These are phyloP conservation scores for Schoenoplectus triqueter DNA, from an alignment of 202 grass and related monocot species.

Conservation along the genomic window DNA sequence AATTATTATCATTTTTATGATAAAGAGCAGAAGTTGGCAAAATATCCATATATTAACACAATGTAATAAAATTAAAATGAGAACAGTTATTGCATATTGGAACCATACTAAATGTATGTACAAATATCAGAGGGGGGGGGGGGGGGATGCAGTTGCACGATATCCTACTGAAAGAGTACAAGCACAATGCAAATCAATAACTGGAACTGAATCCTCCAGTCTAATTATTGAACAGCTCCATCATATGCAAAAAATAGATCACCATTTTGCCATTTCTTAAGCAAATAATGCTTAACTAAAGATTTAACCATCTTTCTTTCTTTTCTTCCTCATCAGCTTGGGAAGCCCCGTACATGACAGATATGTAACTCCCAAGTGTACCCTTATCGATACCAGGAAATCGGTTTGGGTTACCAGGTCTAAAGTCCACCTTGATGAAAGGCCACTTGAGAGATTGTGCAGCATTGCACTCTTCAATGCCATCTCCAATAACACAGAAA, in stretches of 20 bases:
- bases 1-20: background rate
- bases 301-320: slow-evolving; percentile 1
- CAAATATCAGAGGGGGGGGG: slow-evolving; percentile 2
- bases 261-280: background rate
- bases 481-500: slow-evolving; percentile 92
- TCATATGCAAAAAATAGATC: slow-evolving; percentile 25
- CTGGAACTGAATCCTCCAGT: slow-evolving; percentile 7
- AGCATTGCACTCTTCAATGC: slow-evolving; percentile 72
- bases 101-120: slow-evolving; percentile 34
- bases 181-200: slow-evolving; percentile 5
- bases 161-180: background rate
- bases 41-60: background rate
- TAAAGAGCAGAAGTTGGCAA: background rate
- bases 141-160: background rate
- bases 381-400: slow-evolving; percentile 78
- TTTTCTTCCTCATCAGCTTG: slow-evolving; percentile 36
- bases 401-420: slow-evolving; percentile 54
- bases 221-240: slow-evolving; percentile 17
- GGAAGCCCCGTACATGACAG: slow-evolving; percentile 55
- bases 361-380: slow-evolving; percentile 60
- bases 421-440: slow-evolving; percentile 83
- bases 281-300: slow-evolving; percentile 18
- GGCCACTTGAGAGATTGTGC: slow-evolving; percentile 87
- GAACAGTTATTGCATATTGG: slow-evolving; percentile 15
- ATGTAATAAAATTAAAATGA: slow-evolving; percentile 10